Base-by-base conservation (phyloP, 805 yeast species). In the Lipomyces kockii region DNA sequence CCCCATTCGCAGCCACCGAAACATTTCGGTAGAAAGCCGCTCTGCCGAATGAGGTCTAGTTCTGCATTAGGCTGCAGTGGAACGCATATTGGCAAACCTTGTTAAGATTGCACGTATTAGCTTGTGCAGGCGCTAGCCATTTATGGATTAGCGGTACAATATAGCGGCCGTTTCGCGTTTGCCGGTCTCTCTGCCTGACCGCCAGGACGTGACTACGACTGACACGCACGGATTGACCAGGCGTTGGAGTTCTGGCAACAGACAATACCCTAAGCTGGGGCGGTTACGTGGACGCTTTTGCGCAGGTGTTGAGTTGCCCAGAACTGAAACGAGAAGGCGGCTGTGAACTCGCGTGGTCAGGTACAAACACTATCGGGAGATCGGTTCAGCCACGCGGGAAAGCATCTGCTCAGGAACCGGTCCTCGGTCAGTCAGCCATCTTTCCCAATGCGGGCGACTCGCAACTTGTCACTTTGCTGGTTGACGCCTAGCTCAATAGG, bases 91-190 rank as follows among this genome's bases (percentile, higher is more conserved):
- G 1, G 8, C 3, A 29, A 52, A 52, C 55, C 55, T 29, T 52
- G 55, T 52, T 52, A 52, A 52, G 55, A 52, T 52, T 52, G 34
- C 55, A 25, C 32, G 25, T 11, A 52, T 52, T 29, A 7, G 8
- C 4, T 7, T 1, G 22, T 32, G 8, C 8, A 29, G 11, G 25
- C 25, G 27, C 39, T 25, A 54, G 58, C 37, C 58, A 4, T 8
- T 52, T 52, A 11, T 12, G 55, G 55, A 25, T 25, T 52, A 52
- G 34, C 55, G 4, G 11, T 52, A 7, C 49, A 17, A 8, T 17
- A n/a, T n/a, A 7, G 49, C 49, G 2, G 22, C 11, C 9, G 22
- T 7, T 8, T 6, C 22, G 20, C 8, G 8, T n/a, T 43, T 17
- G 22, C 49, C 22, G n/a, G 39, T 37, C 39, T 37, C 17, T 14